phyloP scores from a whole-genome alignment of 1,284 basidiomycete species.

The Puccinia hordei region DNA sequence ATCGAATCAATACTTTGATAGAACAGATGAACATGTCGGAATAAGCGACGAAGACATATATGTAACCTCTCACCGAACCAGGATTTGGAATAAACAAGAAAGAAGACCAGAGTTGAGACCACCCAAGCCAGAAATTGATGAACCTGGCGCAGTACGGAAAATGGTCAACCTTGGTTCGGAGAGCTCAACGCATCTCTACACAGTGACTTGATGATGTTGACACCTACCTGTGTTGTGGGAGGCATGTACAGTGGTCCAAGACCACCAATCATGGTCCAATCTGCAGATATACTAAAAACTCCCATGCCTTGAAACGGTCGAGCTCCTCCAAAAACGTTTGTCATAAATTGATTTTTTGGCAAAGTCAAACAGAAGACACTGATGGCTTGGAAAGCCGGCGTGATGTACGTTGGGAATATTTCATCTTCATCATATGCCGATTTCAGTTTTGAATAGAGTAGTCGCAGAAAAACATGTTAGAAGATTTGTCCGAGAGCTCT shows the following conservation, averaged over 20 bases:
- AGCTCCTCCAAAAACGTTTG: constrained; percentile 36
- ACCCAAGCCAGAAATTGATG: constrained; percentile 28
- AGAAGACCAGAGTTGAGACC: constrained; percentile 25
- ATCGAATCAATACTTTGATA: not conserved
- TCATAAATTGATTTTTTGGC: not conserved
- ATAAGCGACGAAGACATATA: too few relatives aligned
- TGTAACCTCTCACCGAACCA: constrained; percentile 31
- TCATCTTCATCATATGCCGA: constrained; percentile 8
- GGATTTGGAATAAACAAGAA: constrained; percentile 22
- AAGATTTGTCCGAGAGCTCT: not conserved
- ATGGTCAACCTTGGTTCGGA: not conserved
- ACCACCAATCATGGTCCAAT: constrained; percentile 38
- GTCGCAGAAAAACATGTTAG: too few relatives aligned
- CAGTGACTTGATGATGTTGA: not conserved
- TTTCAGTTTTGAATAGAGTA: not conserved
- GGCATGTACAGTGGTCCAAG: constrained; percentile 27
- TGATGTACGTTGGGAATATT: constrained; percentile 23
- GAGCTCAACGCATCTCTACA: too few relatives aligned
- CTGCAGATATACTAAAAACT: constrained; percentile 24
- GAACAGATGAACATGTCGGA: not conserved
- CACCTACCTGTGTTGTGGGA: constrained; percentile 28
- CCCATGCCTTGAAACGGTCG: constrained; percentile 43
- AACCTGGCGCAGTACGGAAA: not conserved
- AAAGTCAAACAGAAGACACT: constrained; percentile 39
- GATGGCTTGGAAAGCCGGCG: constrained; percentile 40